Base-by-base conservation (phyloP, 495 filamentous ascomycete genomes). In the Neurospora discreta region DNA sequence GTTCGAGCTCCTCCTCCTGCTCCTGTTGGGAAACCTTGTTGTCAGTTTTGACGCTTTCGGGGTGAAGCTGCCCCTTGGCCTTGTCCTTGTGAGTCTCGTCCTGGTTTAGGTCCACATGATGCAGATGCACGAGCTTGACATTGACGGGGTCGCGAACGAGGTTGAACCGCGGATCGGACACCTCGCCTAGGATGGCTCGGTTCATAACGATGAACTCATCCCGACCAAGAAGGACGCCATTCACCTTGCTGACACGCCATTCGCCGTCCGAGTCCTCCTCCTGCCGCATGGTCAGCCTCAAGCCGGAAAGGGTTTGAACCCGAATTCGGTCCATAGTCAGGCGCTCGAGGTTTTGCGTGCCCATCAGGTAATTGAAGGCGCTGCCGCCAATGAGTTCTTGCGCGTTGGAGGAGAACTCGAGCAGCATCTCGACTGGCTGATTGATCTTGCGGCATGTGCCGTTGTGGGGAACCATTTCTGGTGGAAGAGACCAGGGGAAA, bases 401-500 rank as follows among this genome's bases (percentile, higher is more conserved):
- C 82, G 88, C 65, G 86, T 82, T 84, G 26, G 90, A 85, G 5
- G 94, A 92, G 78, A 98, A 98, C 18, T 93, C 91, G 8, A 98
- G 89, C 68, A 92, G 89, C 38, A 93, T 87, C 1, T 91, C 92
- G 23, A 88, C 84, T 5, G 80, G 79, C 30, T 82, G 78, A 69
- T 79, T 77, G 20, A 81, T 79, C 43, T 80, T 81, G 26, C 90
- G 86, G 71, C 92, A 95, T 13, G 84, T 89, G 3, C 89, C 94
- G 73, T 95, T 88, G 23, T 83, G 83, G 0, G 93, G 93, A 10
- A 97, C 84, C 65, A 95, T 81, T 60, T 89, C 85, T 3, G 83
- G 82, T 0, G 95, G 93, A 1, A 98, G 82, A 0, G 95, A 97
- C 93, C 94, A 98, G 3, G 95, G 95, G 74, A 92, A 99, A 74